Evolutionary conservation across 73 alveolate species (phyloP).

Genomic region (Effrenium voratum): DNA sequence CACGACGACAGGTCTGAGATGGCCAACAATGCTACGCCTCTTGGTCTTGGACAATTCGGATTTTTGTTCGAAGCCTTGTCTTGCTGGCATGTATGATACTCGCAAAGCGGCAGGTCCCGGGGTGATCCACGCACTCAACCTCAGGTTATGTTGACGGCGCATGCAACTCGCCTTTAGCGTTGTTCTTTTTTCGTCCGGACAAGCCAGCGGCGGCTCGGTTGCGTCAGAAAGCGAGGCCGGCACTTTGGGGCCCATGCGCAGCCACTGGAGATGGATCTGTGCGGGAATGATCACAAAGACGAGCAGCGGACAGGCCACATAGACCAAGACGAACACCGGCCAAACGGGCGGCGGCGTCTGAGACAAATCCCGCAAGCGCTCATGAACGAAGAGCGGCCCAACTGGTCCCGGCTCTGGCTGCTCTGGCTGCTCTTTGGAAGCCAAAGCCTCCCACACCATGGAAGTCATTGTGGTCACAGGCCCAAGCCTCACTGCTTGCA

Average conservation of each 20-base stretch:
- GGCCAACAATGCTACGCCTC: too few species aligned
- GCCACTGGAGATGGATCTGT: conserved; percentile 35
- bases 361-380: conserved; percentile 63
- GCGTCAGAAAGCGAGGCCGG: not conserved
- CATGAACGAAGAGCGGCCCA: not conserved
- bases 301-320: conserved; percentile 28
- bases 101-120: too few species aligned
- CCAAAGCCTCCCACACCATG: not conserved
- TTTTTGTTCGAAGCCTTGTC: too few species aligned
- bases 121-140: too few species aligned
- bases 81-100: too few species aligned
- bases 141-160: too few species aligned
- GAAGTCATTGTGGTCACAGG: conserved; percentile 43
- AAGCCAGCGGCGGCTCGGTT: too few species aligned
- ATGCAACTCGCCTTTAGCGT: too few species aligned
- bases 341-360: conserved; percentile 64
- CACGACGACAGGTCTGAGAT: too few species aligned
- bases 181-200: too few species aligned
- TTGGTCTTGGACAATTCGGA: too few species aligned
- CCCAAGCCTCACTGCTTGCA: not conserved
- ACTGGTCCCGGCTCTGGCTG: not conserved
- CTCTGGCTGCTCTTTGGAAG: not conserved
- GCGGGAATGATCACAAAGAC: conserved; percentile 39
- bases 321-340: conserved; percentile 46
- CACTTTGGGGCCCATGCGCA: conserved; percentile 50